Conservation (phyloP, 2,329 filamentous ascomycete genomes). For the Colletotrichum sp. region DNA sequence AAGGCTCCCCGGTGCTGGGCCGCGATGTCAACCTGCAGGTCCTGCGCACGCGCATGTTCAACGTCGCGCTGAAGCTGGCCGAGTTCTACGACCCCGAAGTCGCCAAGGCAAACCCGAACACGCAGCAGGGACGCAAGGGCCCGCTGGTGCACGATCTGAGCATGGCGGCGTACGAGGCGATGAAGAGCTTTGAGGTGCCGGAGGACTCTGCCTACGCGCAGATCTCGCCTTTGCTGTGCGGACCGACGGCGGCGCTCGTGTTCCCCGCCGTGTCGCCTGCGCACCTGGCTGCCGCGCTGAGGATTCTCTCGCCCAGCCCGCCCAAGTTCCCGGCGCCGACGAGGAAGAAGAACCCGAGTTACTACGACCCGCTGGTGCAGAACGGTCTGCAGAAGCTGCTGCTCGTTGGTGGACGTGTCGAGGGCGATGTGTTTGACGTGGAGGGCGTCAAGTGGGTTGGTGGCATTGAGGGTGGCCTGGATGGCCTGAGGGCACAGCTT, state of each 20-base stretch:
- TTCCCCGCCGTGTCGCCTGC: slow-evolving; percentile 84
- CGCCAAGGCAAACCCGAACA: slow-evolving; percentile 30
- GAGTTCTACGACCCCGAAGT: slow-evolving; percentile 74
- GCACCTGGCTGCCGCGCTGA: slow-evolving; percentile 82
- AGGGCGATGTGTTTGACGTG: slow-evolving; percentile 82
- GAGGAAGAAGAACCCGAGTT: slow-evolving; percentile 77
- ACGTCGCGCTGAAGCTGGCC: slow-evolving; percentile 80
- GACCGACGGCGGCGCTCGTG: slow-evolving; percentile 79
- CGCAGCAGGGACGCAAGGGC: slow-evolving; percentile 31
- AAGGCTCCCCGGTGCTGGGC: slow-evolving; percentile 54
- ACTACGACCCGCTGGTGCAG: slow-evolving; percentile 81
- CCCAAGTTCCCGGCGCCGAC: slow-evolving; percentile 79
- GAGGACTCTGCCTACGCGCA: slow-evolving; percentile 53
- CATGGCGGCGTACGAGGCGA: slow-evolving; percentile 53
- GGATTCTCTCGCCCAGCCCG: slow-evolving; percentile 74
- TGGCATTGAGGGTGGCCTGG: slow-evolving; percentile 80
- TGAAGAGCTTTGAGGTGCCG: slow-evolving; percentile 41
- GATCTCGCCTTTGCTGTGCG: slow-evolving; percentile 78
- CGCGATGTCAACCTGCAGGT: slow-evolving; percentile 77
- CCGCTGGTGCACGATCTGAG: slow-evolving; percentile 58
- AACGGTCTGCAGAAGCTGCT: slow-evolving; percentile 85
- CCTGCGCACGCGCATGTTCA: slow-evolving; percentile 88
- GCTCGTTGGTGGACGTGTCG: slow-evolving; percentile 84
- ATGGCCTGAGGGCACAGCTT: slow-evolving; percentile 81
- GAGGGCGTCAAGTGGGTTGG: slow-evolving; percentile 71